Evolutionary conservation across 164 flowering plant species (phyloP), one percentile per base, ranked within the genome.

Genomic region (Brasenia schreberi): DNA sequence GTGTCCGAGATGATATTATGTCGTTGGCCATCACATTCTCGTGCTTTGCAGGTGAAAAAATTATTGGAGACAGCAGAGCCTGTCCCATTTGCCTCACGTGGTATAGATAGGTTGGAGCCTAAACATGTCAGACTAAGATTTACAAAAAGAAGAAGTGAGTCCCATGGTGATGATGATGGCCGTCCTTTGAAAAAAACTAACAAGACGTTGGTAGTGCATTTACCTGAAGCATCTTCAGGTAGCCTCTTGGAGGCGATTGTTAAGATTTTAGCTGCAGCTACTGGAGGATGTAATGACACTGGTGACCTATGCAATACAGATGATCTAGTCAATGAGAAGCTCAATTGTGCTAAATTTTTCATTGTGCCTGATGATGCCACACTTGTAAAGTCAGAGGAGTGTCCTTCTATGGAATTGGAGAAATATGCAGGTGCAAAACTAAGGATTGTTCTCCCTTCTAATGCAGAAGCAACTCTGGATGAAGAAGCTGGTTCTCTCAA

Each of bases 11-110:
- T 91, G 77, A 89, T 94, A 73, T 75, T 94, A 70, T 82, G 85
- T 78, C 87, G 84, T 56, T 94, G 99, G 99, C 97, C 99, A 67
- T 88, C 95, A 56, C 99, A 94, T 79, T 76, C 94, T 69, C 93
- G 97, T 69, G 96, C 99, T 65, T 86, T 94, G 84, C 86, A 82
- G 78, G 99, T 94, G 5, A 91, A 87, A 78, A 76, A 53, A 63
- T 79, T 90, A 62, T 89, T 94, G 71, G 84, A 87, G 78, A 90
- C 89, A 64, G 75, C 82, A 19, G 94, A 91, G n/a, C 80, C 84
- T 64, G 67, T 80, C 70, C 96, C 96, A 61, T 94, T 86, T 84
- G 87, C 89, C 43, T 96, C 97, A 23, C 84, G 82, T 78, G 97
- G 99, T 68, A 84, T 94, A 63, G 99, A 94, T 76, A 88, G 84